Percentiles rank a stretch among this genome's conserved stretches.
Conservation (phyloP, 2,329 filamentous ascomycete species). For the Penicillium corylophilum region DNA sequence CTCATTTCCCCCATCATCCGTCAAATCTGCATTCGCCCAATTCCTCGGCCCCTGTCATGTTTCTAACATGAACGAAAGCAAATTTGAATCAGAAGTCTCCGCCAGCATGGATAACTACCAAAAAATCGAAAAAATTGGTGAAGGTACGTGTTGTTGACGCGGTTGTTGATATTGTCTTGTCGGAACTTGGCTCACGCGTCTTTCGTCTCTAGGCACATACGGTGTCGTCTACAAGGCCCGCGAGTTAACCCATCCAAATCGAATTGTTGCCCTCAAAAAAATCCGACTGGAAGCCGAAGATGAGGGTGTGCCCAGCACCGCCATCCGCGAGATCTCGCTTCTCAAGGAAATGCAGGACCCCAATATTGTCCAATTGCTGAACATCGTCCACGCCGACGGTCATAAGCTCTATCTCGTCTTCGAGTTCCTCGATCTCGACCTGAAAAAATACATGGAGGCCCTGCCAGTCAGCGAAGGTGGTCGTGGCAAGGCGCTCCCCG, state of each 20-base stretch:
- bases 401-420: conserved; percentile 94
- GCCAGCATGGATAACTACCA: conserved; percentile 86
- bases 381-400: conserved; percentile 92
- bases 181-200: conserved; percentile 17
- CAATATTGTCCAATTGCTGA: conserved; percentile 82
- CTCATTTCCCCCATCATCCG: conserved; percentile 5
- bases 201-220: conserved; percentile 68
- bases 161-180: background rate
- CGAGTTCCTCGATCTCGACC: conserved; percentile 84
- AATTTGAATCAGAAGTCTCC: background rate
- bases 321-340: conserved; percentile 90
- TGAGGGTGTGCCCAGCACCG: conserved; percentile 87
- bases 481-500: conserved; percentile 78
- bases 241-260: conserved; percentile 76
- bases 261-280: conserved; percentile 92
- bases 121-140: conserved; percentile 94
- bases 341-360: conserved; percentile 93
- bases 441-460: conserved; percentile 96
- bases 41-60: background rate
- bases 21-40: conserved; percentile 10
- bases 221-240: conserved; percentile 94
- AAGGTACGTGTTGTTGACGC: conserved; percentile 62
- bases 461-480: conserved; percentile 81
- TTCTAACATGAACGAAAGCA: conserved; percentile 6
- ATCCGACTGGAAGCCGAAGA: conserved; percentile 93